Evolutionary conservation across 768 basidiomycete genomes (phyloP).

Genomic region (Coprinopsis sp.): DNA sequence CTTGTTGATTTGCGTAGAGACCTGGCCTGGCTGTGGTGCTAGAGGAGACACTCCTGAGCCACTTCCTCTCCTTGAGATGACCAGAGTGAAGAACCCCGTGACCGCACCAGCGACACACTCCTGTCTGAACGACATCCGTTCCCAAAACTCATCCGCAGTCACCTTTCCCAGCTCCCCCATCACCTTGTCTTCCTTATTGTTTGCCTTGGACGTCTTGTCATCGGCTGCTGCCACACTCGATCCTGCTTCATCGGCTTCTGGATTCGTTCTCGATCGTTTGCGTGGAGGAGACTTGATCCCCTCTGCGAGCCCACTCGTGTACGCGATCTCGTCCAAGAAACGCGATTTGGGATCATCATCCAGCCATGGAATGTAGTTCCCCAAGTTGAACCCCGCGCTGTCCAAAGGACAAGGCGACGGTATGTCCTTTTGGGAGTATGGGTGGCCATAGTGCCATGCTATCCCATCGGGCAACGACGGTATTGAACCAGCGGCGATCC

Average conservation of each 20-base stretch:
- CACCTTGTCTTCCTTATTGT: conserved; percentile 33
- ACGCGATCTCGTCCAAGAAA: conserved; percentile 88
- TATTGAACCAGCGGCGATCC: conserved; percentile 26
- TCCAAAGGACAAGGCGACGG: conserved; percentile 39
- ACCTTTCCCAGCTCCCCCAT: conserved; percentile 58
- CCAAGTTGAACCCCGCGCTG: conserved; percentile 41
- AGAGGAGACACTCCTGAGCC: conserved; percentile 35
- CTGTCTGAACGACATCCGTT: conserved; percentile 93
- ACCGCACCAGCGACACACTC: conserved; percentile 89
- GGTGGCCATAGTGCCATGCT: conserved; percentile 76
- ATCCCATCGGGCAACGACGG: conserved; percentile 11
- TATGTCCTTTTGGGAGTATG: conserved; percentile 56
- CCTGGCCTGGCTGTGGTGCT: conserved; percentile 53
- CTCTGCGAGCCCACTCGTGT: conserved; percentile 52
- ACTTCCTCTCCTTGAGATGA: conserved; percentile 24
- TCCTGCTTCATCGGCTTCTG: conserved; percentile 19
- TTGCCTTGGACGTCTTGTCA: conserved; percentile 18
- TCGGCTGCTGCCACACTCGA: conserved; percentile 17
- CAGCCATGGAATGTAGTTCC: conserved; percentile 80
- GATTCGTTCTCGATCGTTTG: conserved; percentile 48
- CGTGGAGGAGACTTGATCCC: conserved; percentile 53
- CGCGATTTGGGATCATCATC: conserved; percentile 97
- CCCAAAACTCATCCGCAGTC: conserved; percentile 85
- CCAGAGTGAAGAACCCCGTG: conserved; percentile 88
- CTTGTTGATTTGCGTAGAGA: conserved; percentile 61